These are phyloP conservation scores for Paramyrothecium sp. DNA, from an alignment of 2,329 filamentous ascomycete genomes.

Conservation along the genomic window DNA sequence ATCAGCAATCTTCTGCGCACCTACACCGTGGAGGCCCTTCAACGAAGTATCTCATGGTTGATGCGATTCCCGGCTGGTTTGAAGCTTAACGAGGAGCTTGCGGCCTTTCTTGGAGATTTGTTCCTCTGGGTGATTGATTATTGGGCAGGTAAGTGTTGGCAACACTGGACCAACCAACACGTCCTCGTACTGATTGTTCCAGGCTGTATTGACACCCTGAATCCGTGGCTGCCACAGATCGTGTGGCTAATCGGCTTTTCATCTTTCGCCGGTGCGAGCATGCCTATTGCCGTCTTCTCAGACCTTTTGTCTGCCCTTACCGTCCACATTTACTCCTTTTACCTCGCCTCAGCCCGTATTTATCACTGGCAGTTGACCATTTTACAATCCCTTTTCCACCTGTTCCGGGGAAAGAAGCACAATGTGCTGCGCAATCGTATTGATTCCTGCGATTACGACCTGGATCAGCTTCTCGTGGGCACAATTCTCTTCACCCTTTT, in stretches of 20 bases:
- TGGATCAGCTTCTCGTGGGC: conserved; percentile 92
- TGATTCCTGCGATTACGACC: conserved; percentile 97
- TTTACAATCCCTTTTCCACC: conserved; percentile 94
- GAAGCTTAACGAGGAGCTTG: conserved; percentile 92
- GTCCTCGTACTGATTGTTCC: conserved; percentile 17
- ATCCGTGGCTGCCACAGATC: conserved; percentile 78
- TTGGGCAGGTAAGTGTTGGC: conserved; percentile 70
- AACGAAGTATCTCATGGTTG: conserved; percentile 88
- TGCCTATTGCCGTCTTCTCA: conserved; percentile 94
- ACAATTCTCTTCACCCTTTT: conserved; percentile 95
- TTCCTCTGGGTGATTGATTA: conserved; percentile 99
- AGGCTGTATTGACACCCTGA: conserved; percentile 75
- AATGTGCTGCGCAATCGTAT: conserved; percentile 97
- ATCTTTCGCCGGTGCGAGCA: conserved; percentile 91
- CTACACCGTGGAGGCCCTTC: conserved; percentile 87
- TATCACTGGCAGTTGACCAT: conserved; percentile 99
- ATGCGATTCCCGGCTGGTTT: conserved; percentile 94
- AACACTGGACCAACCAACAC: too few species aligned
- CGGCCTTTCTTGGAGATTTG: conserved; percentile 88
- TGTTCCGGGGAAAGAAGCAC: conserved; percentile 97
- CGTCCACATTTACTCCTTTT: conserved; percentile 96
- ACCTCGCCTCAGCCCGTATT: conserved; percentile 92
- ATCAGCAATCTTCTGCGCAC: conserved; percentile 73
- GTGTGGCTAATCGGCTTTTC: conserved; percentile 94
- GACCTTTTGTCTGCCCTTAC: conserved; percentile 90